Evolutionary conservation across 352 stramenopile genomes (phyloP), one percentile per base, ranked within the genome.

Genomic region (Pythium dissotocum): DNA sequence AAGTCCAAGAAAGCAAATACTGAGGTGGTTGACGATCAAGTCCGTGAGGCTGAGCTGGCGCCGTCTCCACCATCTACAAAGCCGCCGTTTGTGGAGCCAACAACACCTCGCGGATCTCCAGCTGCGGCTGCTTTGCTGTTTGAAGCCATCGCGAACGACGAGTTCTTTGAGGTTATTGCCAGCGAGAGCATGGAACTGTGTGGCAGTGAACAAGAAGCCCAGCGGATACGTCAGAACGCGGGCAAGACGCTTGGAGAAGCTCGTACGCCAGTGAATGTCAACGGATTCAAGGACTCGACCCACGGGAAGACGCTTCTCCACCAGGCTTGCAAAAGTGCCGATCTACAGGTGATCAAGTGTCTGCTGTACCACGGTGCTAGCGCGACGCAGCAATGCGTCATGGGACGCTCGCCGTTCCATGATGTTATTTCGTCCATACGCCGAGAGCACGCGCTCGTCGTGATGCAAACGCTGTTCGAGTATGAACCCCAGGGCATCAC

Each of bases 241-340:
- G 8, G 30, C 13, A 58, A n/a, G 6, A 44, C 44, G n/a, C 30
- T 32, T 1, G 26, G 28, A 10, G 24, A 12, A 1, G 21, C 24
- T 1, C 12, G 9, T 7, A 30, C 36, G 0, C 48, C 60, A 12
- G 55, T 85, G 52, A 71, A 84, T 30, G 67, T 88, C 1, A 78
- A 83, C 21, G 67, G 51, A 16, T 89, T 79, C 59, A 70, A 78
- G 4, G 82, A 91, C 44, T 61, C 72, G 28, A 52, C 48, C 2
- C 76, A 85, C 12, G 75, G 76, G 51, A 89, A 79, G 70, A 88
- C 83, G 32, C 61, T 92, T 54, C 72, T 92, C 52, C 83, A 92
- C 58, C 80, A 90, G 14, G 83, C 83, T 4, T 90, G 82, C 32
- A 75, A 80, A 18, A 73, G 65, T 14, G 82, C 75, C 4, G 81